Base-by-base conservation (phyloP, 148 eudicot genomes). In the Camellia sinensis region DNA sequence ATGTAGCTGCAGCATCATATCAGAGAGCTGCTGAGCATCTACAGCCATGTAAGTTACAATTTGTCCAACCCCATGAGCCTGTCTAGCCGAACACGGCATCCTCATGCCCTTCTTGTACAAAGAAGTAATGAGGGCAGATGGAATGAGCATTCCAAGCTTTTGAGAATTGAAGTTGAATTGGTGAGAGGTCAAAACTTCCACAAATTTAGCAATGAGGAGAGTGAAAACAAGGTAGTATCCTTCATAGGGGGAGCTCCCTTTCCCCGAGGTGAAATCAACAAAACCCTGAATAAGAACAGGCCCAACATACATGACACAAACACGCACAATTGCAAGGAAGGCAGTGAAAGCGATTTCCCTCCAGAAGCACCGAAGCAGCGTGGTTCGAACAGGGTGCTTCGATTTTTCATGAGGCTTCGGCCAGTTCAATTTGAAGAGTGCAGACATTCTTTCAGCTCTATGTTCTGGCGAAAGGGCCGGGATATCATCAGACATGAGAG, bases 11-110 rank as follows among this genome's bases (percentile, higher is more conserved):
- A 96, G 87, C 95, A 96, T 93, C 99, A 96, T 96, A 77, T 96
- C 99, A 9, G 97, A 91, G 1, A 95, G 90, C 83, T 95, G 97
- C 73, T 95, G 99, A 78, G 97, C 92, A 91, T 95, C 99, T 44
- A 95, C 95, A 59, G 90, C 97, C 99, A 96, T 96, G 71, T 93
- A 96, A 83, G 93, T 96, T 60, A 96, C 98, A 77, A 92, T 96
- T 67, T 92, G 98, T 19, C 99, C 99, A 65, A 93, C 92, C 63
- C 97, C 99, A 77, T 95, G 99, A 54, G 81, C 84, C 61, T 95
- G 97, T 62, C 99, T 79, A 40, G 97, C 93, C 0, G 99, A 95
- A 83, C 94, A 89, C 0, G 99, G 85, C 12, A 95, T 45, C 77
- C 89, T 84, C 4, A 95, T 81, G 8, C 97, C 99, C 84, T 95